A percentile compares a stretch with the other conserved stretches of the same genome.
Conservation (phyloP, 192 early-diverging fungal species). For the Podila verticillata region DNA sequence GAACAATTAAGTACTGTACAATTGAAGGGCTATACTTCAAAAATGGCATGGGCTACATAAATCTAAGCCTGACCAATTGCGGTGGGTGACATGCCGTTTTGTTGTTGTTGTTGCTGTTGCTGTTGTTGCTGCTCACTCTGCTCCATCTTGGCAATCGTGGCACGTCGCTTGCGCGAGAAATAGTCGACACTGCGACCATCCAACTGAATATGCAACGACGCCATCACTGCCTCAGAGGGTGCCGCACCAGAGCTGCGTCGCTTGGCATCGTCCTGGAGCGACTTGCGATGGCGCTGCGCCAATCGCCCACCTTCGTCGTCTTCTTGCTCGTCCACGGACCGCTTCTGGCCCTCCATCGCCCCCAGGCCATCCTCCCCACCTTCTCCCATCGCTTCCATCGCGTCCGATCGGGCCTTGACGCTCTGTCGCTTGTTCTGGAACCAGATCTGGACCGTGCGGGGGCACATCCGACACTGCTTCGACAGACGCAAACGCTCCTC, state of each 20-base stretch:
- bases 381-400: constrained; percentile 34
- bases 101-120: constrained; percentile 1
- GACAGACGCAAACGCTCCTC: constrained; percentile 82
- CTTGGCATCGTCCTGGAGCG: constrained; percentile 5
- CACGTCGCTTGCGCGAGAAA: constrained; percentile 44
- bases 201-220: constrained; percentile 46
- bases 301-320: constrained; percentile 10
- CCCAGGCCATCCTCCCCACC: constrained; percentile 3
- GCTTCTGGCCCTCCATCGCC: constrained; percentile 31
- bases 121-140: constrained; percentile 33
- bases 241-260: constrained; percentile 18
- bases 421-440: constrained; percentile 95
- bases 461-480: constrained; percentile 86
- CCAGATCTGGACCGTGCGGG: constrained; percentile 96
- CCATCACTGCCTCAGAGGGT: constrained; percentile 48
- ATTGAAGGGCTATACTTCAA: too few species aligned
- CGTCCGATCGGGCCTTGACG: constrained; percentile 39
- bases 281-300: not conserved
- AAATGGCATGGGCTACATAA: too few species aligned
- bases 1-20: too few species aligned
- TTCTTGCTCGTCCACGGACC: constrained; percentile 20
- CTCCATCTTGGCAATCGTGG: constrained; percentile 49
- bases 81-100: not conserved
- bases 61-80: too few species aligned
- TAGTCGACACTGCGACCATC: constrained; percentile 50